Evolutionary conservation across 495 filamentous ascomycete species (phyloP), one percentile per base, ranked within the genome.

Genomic region (Trichoderma reesei): DNA sequence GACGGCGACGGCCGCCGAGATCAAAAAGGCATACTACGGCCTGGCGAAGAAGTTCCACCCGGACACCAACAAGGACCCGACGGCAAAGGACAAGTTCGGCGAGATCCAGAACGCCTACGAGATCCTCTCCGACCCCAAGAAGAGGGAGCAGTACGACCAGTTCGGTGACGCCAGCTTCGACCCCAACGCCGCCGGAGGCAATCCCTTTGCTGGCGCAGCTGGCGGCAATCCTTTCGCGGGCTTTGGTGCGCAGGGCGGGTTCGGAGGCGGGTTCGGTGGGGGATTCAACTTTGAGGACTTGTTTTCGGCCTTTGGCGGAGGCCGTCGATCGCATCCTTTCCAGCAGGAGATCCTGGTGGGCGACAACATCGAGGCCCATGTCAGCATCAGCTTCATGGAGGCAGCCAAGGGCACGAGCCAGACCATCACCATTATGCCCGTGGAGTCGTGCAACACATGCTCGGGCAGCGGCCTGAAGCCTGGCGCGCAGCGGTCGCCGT

Each of bases 1-100:
- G 72, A 79, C 73, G 46, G 90, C 94, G 14, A 88, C 90, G n/a
- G 75, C 90, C 5, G 72, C 85, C 63, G 95, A 97, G 7, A 96
- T 98, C 70, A 98, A 98, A 72, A 98, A 97, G 75, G 93, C 94
- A 2, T 98, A 98, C 79, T 98, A 98, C 74, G 88, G 91, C 62
- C 79, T 96, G 66, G 94, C 94, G n/a, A 98, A 98, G 76, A 98
- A 97, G 72, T 98, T 86, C 72, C 94, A 98, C 70, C 94, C 94
- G 8, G 94, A 98, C 74, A 96, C 94, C 42, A 98, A 96, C 79
- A 98, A 97, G 76, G 94, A 96, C 62, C 72, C 91, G 8, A 79
- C 78, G 7, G 93, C 94, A 38, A 97, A 97, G 73, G 94, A 98
- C 63, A 93, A 89, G 70, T 98, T 98, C 71, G 79, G 86, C 54